These are phyloP conservation scores for Tricholoma saponaceum DNA, from an alignment of 768 basidiomycete genomes.

Conservation along the genomic window DNA sequence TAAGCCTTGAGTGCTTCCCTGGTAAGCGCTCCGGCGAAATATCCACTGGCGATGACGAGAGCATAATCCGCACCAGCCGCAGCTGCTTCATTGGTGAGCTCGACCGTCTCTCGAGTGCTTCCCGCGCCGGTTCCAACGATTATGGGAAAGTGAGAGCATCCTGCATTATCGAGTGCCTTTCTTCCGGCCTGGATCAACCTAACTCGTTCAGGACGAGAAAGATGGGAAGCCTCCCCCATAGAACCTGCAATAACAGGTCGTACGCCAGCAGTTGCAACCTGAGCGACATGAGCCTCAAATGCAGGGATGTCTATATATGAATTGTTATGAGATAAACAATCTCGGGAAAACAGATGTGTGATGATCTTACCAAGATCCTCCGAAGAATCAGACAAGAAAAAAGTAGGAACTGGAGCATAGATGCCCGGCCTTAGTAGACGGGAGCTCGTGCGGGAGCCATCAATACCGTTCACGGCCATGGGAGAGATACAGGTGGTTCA, in stretches of 20 bases:
- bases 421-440: conserved; percentile 72
- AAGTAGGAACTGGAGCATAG: conserved; percentile 83
- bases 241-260: conserved; percentile 73
- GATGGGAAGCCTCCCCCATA: conserved; percentile 83
- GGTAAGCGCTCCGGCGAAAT: conserved; percentile 78
- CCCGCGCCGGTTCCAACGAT: conserved; percentile 82
- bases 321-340: conserved; percentile 4
- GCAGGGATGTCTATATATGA: conserved; percentile 51
- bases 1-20: conserved; percentile 71
- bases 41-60: conserved; percentile 84
- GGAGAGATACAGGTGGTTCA: conserved; percentile 9
- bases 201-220: conserved; percentile 63
- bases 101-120: conserved; percentile 80
- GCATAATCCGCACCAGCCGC: conserved; percentile 81
- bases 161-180: conserved; percentile 64
- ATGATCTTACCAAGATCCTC: conserved; percentile 74
- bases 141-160: conserved; percentile 55
- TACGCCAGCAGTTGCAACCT: conserved; percentile 63
- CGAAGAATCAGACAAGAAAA: conserved; percentile 61
- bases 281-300: conserved; percentile 65
- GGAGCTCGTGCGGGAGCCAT: conserved; percentile 27
- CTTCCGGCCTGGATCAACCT: conserved; percentile 64
- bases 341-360: conserved; percentile 3
- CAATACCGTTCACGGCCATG: conserved; percentile 42
- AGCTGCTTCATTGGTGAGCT: conserved; percentile 73